Conservation (phyloP, 2,329 filamentous ascomycete species). For the Colletotrichum tropicicola region DNA sequence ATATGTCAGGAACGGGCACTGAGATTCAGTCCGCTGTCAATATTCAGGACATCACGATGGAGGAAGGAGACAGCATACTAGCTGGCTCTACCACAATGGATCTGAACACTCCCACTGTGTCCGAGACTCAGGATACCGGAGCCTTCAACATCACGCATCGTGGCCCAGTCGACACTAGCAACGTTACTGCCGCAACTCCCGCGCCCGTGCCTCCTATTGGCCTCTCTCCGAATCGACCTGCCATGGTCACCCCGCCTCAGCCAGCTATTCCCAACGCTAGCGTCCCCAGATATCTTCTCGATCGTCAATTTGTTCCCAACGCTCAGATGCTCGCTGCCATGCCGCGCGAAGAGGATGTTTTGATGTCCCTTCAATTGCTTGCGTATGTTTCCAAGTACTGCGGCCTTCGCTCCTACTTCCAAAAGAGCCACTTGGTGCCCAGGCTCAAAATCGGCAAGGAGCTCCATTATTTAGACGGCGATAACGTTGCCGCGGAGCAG, state of each 20-base stretch:
- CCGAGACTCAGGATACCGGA: conserved; percentile 86
- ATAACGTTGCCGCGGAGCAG: conserved; percentile 56
- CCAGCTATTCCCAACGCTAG: conserved; percentile 76
- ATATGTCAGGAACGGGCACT: conserved; percentile 77
- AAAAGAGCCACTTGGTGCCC: conserved; percentile 92
- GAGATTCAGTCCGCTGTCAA: conserved; percentile 85
- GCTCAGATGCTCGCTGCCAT: conserved; percentile 86
- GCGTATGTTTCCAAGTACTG: conserved; percentile 99
- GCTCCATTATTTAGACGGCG: conserved; percentile 80
- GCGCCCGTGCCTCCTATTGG: conserved; percentile 73
- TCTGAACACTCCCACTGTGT: conserved; percentile 79
- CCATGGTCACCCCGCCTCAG: conserved; percentile 76
- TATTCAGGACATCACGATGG: conserved; percentile 83
- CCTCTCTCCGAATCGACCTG: conserved; percentile 77
- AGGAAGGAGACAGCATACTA: conserved; percentile 82
- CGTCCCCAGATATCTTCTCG: conserved; percentile 81
- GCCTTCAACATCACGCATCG: conserved; percentile 95
- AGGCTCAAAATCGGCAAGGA: conserved; percentile 90
- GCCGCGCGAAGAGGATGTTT: conserved; percentile 95
- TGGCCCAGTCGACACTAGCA: conserved; percentile 83
- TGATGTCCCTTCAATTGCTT: conserved; percentile 96
- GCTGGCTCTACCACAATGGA: conserved; percentile 75
- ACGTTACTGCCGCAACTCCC: conserved; percentile 76
- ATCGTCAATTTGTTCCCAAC: conserved; percentile 74
- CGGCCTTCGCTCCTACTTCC: conserved; percentile 94